Base-by-base conservation (phyloP, 2,329 filamentous ascomycete species). In the Cytospora leucostoma region DNA sequence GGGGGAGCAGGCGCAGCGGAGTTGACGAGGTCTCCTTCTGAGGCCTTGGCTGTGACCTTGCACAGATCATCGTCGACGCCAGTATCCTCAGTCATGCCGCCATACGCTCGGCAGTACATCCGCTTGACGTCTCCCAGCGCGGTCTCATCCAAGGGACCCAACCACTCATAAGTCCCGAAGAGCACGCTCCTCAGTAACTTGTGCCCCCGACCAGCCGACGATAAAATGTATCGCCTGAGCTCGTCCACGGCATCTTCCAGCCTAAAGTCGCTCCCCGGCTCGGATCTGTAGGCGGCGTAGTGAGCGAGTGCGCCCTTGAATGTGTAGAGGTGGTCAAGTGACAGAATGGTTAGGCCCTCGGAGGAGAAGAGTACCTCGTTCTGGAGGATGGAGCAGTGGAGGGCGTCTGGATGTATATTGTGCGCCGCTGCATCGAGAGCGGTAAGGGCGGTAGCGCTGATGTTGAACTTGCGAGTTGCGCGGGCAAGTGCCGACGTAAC, bases 221-320 rank as follows among this genome's bases (percentile, higher is more conserved):
- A 78, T 13, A 89, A 77, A 17, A 88, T 80, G 32, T 86, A 79
- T 5, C 85, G 80, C 3, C 85, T 80, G 44, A 89, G 78, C 70
- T 87, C 85, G 71, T 88, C 85, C 55, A 89, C 84, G 34, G 86
- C 84, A 55, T 86, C 81, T 67, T 87, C 84, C 10, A 88, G 78
- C 12, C 81, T 78, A 37, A 76, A 71, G 12, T 74, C 74, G 40
- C 76, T 76, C 19, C 71, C 73, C 15, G 50, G 32, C 19, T 64
- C 38, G n/a, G 44, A 21, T 34, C 53, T 63, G 1, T 78, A 80
- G 63, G 77, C 78, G 5, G 82, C 79, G 71, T 88, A 88, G 67
- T 80, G 80, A 19, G 82, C 79, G 12, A 89, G 78, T 1, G 85
- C 84, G 54, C 79, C 78, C 72, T 88, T 88, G 75, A 90, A 85